Evolutionary conservation across 2,329 filamentous ascomycete species (phyloP), one percentile per base, ranked within the genome.

Genomic region (Fusarium gaditjirri): DNA sequence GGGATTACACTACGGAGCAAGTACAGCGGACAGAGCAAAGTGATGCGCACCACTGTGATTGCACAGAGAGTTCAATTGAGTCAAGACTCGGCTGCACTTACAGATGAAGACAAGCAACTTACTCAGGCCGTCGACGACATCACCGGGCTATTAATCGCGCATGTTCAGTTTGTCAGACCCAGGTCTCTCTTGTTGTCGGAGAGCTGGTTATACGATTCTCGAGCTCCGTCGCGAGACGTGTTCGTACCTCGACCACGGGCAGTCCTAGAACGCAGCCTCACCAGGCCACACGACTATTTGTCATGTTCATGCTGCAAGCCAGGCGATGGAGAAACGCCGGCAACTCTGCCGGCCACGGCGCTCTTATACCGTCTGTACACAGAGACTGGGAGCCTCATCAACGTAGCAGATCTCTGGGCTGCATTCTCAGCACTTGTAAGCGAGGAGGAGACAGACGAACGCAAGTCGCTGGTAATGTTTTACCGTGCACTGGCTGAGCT

Each of bases 401-500:
- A 96, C 75, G 90, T 92, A 53, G 91, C 89, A 36, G 94, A 97
- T 82, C 80, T 96, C 50, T 95, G 93, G 92, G 88, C 89, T 17
- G 93, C 94, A 7, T 97, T 94, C 80, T 87, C 88, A 72, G 88
- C 88, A 21, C 87, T 93, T 35, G 83, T 92, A 25, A 85, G 87
- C 11, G 75, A 75, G n/a, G 70, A 71, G 39, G 74, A 78, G 38
- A 76, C 77, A 47, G 81, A 86, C 52, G 88, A 91, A 79, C 84
- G 88, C 71, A 86, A 85, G 50, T 87, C 86, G 12, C 86, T 94
- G 82, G 90, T 94, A 44, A 83, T 93, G 65, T 99, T 98, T 82
- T 98, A 98, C 81, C 88, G 91, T 68, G 93, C 89, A 9, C 81
- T 98, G 70, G 94, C 95, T 2, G 96, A 99, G 81, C 82, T 99